These are phyloP conservation scores for Globisporangium uncinulatum DNA, from an alignment of 352 stramenopile species.

Conservation along the genomic window DNA sequence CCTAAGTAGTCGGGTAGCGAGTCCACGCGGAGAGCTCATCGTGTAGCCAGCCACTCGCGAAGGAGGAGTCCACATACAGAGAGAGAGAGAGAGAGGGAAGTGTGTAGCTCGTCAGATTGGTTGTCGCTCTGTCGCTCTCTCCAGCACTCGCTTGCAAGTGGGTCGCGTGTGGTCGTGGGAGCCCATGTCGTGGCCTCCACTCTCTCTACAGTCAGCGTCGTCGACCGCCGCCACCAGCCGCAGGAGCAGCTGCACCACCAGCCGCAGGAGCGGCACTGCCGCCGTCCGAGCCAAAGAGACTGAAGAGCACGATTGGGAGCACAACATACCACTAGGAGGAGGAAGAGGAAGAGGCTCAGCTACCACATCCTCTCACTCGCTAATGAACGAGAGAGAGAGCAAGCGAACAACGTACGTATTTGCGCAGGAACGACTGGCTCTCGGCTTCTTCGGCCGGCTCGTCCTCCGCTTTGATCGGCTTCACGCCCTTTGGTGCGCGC, in stretches of 20 bases:
- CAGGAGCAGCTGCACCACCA: slow-evolving; percentile 17
- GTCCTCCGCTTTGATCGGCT: slow-evolving; percentile 63
- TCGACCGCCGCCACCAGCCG: slow-evolving; percentile 18
- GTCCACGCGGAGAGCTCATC: not conserved
- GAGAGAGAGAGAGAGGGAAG: too few species aligned
- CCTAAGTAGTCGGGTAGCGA: not conserved
- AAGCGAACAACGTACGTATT: slow-evolving; percentile 81
- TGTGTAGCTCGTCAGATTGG: too few species aligned
- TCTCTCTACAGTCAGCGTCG: slow-evolving; percentile 23
- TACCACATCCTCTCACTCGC: not conserved
- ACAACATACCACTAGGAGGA: slow-evolving; percentile 77
- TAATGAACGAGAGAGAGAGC: not conserved
- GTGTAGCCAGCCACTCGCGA: not conserved
- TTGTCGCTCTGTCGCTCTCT: too few species aligned
- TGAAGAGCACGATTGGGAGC: slow-evolving; percentile 72
- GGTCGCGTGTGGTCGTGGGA: too few species aligned
- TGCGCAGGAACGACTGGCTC: slow-evolving; percentile 73
- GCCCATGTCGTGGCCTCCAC: too few species aligned
- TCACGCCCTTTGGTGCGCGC: slow-evolving; percentile 59
- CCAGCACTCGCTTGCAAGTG: too few species aligned
- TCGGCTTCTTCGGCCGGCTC: slow-evolving; percentile 49
- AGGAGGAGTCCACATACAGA: too few species aligned
- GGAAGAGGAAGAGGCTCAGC: not conserved
- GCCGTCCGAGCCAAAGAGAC: slow-evolving; percentile 53
- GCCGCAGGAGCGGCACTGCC: slow-evolving; percentile 29